Base-by-base conservation (phyloP, 306 rosid species). In the Coriaria nepalensis region DNA sequence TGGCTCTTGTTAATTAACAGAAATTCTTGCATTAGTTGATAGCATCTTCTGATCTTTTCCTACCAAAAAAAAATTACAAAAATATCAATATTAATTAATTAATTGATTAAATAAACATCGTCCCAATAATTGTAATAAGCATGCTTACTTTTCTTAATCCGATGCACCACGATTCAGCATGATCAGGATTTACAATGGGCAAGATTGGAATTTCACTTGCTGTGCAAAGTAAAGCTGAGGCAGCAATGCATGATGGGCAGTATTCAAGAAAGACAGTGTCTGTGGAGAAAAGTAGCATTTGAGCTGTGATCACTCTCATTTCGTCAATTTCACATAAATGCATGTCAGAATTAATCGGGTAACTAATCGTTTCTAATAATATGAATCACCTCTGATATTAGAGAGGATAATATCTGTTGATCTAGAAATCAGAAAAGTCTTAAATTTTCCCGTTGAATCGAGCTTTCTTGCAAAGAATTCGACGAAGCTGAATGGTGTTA, bases 211-310 rank as follows among this genome's bases (percentile, higher is more conserved):
- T 77, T 69, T 85, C 87, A 53, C 78, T 78, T 43, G 94, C 87
- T 14, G 96, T 94, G 11, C 81, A 78, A 41, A 90, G 83, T 58
- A 85, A 75, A 33, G 94, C 94, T 34, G 96, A 87, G 8, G 78
- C 98, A 29, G 98, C 94, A 58, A 85, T 82, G 79, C 96, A 90
- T 33, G 98, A 90, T 62, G 98, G 98, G 94, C 96, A 66, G 59
- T 77, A 79, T 40, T 79, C 94, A 54, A 85, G 76, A 75, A 85
- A 71, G 76, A 76, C 81, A 13, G 83, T 70, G 64, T 90, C 98
- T 85, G 83, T 55, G 33, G n/a, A n/a, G n/a, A n/a, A n/a, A n/a
- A n/a, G n/a, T n/a, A n/a, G n/a, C n/a, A n/a, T n/a, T n/a, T n/a
- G n/a, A n/a, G n/a, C n/a, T n/a, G n/a, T n/a, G n/a, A n/a, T n/a